These are phyloP conservation scores for Novakomyces olei DNA, from an alignment of 805 yeast species.

Conservation along the genomic window DNA sequence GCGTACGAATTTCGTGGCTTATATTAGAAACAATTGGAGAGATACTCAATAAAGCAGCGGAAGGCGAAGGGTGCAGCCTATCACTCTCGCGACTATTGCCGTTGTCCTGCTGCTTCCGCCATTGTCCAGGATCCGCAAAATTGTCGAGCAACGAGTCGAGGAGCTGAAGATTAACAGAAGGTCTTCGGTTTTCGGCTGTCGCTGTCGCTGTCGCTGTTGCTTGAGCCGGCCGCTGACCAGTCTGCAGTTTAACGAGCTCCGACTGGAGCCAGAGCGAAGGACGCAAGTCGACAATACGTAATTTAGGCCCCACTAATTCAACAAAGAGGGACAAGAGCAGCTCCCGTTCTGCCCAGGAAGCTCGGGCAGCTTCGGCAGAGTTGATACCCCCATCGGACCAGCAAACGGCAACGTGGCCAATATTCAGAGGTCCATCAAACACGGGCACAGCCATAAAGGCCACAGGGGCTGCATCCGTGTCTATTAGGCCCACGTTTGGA, in stretches of 20 bases:
- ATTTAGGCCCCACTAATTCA: neutral
- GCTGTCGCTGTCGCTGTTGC: neutral
- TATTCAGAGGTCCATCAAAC: neutral
- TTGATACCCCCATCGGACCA: neutral
- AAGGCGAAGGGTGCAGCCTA: neutral
- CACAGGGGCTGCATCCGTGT: neutral
- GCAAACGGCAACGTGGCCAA: neutral
- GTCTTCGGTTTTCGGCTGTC: neutral
- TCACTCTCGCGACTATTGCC: neutral
- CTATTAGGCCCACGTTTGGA: neutral
- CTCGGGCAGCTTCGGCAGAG: neutral
- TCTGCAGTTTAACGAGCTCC: neutral
- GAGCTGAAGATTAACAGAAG: too few species aligned
- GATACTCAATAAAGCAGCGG: too few species aligned
- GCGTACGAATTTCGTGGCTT: constrained; percentile 75
- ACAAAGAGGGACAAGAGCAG: neutral
- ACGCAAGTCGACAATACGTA: neutral
- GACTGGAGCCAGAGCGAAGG: neutral
- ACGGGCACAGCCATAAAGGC: neutral
- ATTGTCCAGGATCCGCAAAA: neutral
- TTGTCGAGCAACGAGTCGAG: too few species aligned
- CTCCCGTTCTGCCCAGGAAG: neutral
- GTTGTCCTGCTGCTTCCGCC: too few species aligned
- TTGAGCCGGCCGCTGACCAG: neutral
- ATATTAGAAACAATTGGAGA: constrained; percentile 23